A percentile compares a stretch with the other conserved stretches of the same genome.
Conservation (phyloP, 2,329 filamentous ascomycete species). For the Nigrospora oryzae region DNA sequence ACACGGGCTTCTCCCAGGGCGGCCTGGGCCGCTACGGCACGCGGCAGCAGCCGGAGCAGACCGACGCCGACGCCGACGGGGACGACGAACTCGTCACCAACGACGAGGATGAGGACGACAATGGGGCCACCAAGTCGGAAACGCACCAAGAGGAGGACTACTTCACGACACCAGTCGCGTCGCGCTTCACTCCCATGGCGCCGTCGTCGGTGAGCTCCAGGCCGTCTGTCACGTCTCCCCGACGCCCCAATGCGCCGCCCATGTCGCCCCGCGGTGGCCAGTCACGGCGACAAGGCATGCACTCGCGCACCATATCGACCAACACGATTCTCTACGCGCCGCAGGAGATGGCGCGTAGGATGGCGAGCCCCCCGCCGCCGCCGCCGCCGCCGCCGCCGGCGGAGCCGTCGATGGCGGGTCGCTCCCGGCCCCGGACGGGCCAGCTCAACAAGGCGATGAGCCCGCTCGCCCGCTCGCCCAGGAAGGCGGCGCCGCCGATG, state of each 20-base stretch:
- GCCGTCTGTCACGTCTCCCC: constrained; percentile 7
- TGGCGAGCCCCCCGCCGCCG: constrained; percentile 12
- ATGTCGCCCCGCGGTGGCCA: constrained; percentile 21
- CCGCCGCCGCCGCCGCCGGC: constrained; percentile 8
- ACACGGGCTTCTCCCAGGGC: constrained; percentile 19
- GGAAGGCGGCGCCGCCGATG: constrained; percentile 22
- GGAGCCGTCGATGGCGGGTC: constrained; percentile 29
- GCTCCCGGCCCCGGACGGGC: constrained; percentile 25
- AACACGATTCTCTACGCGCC: constrained; percentile 83
- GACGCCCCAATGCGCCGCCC: constrained; percentile 16
- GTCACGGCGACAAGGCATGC: constrained; percentile 33
- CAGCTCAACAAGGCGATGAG: constrained; percentile 4
- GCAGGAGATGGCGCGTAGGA: constrained; percentile 28
- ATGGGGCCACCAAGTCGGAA: constrained; percentile 22
- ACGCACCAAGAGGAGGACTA: constrained; percentile 38
- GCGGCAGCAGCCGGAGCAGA: constrained; percentile 50
- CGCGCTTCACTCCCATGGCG: constrained; percentile 25
- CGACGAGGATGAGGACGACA: constrained; percentile 60
- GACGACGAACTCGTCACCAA: constrained; percentile 86
- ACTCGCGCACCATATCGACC: constrained; percentile 68
- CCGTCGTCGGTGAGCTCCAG: constrained; percentile 21
- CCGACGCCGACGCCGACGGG: constrained; percentile 78
- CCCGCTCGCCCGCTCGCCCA: constrained; percentile 34
- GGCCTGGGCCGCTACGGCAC: constrained; percentile 18
- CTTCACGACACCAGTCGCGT: constrained; percentile 42